Evolutionary conservation across 2,329 filamentous ascomycete species (phyloP).

Genomic region (Penicillium corylophilum): DNA sequence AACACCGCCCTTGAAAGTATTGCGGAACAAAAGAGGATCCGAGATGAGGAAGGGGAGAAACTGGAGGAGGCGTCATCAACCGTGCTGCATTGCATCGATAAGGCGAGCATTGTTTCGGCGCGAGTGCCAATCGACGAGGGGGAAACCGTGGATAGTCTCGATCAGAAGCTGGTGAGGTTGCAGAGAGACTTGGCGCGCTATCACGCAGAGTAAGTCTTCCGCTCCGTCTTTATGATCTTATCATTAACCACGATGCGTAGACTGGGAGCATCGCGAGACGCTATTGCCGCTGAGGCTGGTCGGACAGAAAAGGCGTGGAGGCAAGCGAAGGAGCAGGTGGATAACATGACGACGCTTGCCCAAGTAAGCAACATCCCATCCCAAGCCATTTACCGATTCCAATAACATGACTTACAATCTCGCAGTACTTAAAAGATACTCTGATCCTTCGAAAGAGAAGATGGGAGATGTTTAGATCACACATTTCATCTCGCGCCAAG

Average conservation of each 20-base stretch:
- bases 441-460: constrained; percentile 68
- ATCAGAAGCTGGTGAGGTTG: constrained; percentile 52
- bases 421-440: constrained; percentile 56
- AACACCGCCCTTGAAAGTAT: constrained; percentile 58
- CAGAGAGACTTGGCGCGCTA: constrained; percentile 59
- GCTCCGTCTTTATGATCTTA: not conserved
- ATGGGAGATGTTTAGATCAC: constrained; percentile 78
- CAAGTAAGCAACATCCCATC: constrained; percentile 37
- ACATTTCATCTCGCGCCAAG: constrained; percentile 82
- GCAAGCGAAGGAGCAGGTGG: constrained; percentile 38
- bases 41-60: constrained; percentile 48
- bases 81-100: constrained; percentile 55
- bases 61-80: constrained; percentile 48
- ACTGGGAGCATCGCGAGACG: constrained; percentile 63
- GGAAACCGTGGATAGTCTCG: constrained; percentile 59
- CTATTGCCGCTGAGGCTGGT: constrained; percentile 56
- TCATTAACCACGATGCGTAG: constrained; percentile 36
- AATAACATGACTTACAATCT: constrained; percentile 4
- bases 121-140: constrained; percentile 64
- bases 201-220: constrained; percentile 47
- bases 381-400: not conserved
- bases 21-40: constrained; percentile 51
- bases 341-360: constrained; percentile 37
- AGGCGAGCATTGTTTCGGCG: constrained; percentile 56
- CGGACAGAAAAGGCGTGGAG: constrained; percentile 39